Conservation (phyloP, 129 eudicot species). For the Ambrosia artemisiifolia region DNA sequence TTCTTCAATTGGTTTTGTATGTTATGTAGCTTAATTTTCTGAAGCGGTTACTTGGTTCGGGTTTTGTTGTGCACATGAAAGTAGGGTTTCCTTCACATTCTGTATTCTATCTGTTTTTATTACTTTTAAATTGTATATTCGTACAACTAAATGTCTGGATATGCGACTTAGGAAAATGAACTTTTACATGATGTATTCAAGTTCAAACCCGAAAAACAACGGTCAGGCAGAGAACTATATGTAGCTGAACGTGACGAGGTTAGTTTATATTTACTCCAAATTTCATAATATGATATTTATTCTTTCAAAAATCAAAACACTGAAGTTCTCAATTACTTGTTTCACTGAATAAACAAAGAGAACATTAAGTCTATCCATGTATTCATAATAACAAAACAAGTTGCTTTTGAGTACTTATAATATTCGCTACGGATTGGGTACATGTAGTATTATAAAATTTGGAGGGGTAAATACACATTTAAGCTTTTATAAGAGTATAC, state of each 20-base stretch:
- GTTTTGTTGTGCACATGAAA: slow-evolving; percentile 53
- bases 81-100: slow-evolving; percentile 25
- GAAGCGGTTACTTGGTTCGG: slow-evolving; percentile 45
- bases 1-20: neutral
- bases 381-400: neutral
- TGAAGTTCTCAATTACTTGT: neutral
- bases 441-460: neutral
- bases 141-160: slow-evolving; percentile 4
- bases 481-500: neutral
- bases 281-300: neutral
- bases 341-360: neutral
- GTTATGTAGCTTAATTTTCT: slow-evolving; percentile 43
- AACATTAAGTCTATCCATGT: neutral
- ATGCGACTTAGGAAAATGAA: slow-evolving; percentile 42
- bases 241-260: slow-evolving; percentile 55
- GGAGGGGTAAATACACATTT: neutral
- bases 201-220: slow-evolving; percentile 34
- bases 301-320: neutral
- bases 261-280: slow-evolving; percentile 15
- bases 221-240: slow-evolving; percentile 28
- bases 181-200: slow-evolving; percentile 51
- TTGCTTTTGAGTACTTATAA: neutral
- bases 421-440: neutral
- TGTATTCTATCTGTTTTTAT: neutral
- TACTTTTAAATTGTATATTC: neutral